These are phyloP conservation scores for Fusarium xyrophilum DNA, from an alignment of 2,329 filamentous ascomycete genomes.

Conservation along the genomic window DNA sequence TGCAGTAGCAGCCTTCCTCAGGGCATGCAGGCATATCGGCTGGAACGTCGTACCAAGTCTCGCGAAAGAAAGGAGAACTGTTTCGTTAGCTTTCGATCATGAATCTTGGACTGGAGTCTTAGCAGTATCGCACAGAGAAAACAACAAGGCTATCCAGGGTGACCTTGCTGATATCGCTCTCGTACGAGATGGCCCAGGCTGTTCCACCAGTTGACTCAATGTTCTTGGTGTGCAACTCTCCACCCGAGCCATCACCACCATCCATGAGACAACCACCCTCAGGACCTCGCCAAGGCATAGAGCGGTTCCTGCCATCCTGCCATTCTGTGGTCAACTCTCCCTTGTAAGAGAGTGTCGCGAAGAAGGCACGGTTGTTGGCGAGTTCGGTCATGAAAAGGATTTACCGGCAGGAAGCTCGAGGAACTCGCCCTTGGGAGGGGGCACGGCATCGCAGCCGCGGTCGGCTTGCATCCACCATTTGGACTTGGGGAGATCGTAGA, in stretches of 20 bases:
- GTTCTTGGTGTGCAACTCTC: slow-evolving; percentile 56
- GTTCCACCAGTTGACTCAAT: slow-evolving; percentile 53
- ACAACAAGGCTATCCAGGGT: slow-evolving; percentile 60
- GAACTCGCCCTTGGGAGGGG: slow-evolving; percentile 41
- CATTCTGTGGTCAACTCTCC: slow-evolving; percentile 50
- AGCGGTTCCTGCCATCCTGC: slow-evolving; percentile 56
- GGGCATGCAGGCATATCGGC: slow-evolving; percentile 41
- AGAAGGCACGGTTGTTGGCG: slow-evolving; percentile 57
- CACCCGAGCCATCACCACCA: slow-evolving; percentile 48
- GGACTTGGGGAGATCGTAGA: slow-evolving; percentile 52
- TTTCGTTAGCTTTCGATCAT: not conserved
- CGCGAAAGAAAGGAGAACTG: slow-evolving; percentile 43
- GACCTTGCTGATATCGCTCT: slow-evolving; percentile 54
- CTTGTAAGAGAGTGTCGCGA: slow-evolving; percentile 55
- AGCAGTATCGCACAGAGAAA: slow-evolving; percentile 55
- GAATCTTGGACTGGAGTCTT: slow-evolving; percentile 18
- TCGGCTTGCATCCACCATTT: slow-evolving; percentile 61
- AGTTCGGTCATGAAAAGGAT: slow-evolving; percentile 58
- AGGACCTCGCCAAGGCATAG: slow-evolving; percentile 54
- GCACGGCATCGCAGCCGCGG: slow-evolving; percentile 54
- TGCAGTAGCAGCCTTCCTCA: slow-evolving; percentile 42
- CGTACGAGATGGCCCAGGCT: slow-evolving; percentile 59
- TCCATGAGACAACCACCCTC: slow-evolving; percentile 40
- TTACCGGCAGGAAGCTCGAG: slow-evolving; percentile 58
- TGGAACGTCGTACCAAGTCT: slow-evolving; percentile 43